phyloP scores from a whole-genome alignment of 164 flowering plant genomes.

The Taxillus chinensis region DNA sequence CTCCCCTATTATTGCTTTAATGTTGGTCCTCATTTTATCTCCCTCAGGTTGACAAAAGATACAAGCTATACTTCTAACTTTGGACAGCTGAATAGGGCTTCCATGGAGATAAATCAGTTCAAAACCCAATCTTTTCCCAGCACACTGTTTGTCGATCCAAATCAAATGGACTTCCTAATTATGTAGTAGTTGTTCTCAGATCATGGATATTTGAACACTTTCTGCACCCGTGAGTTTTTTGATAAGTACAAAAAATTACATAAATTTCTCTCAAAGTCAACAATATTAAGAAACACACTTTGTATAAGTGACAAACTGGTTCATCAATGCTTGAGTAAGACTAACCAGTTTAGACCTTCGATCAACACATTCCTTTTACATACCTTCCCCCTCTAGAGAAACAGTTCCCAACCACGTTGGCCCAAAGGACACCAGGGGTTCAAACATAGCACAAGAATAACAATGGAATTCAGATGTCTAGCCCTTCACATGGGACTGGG shows the following conservation, averaged over 20 bases:
- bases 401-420: background rate
- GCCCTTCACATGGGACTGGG: background rate
- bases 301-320: slow-evolving; percentile 25
- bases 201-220: slow-evolving; percentile 28
- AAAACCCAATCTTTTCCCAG: slow-evolving; percentile 4
- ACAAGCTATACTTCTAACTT: slow-evolving; percentile 16
- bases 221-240: slow-evolving; percentile 29
- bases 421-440: background rate
- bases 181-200: slow-evolving; percentile 20
- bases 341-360: slow-evolving; percentile 6
- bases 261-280: no score
- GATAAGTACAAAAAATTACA: no score
- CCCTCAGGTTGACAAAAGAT: slow-evolving; percentile 21
- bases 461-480: background rate
- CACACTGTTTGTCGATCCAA: slow-evolving; percentile 16
- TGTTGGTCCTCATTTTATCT: background rate
- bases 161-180: slow-evolving; percentile 27
- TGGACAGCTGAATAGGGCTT: slow-evolving; percentile 4
- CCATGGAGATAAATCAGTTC: slow-evolving; percentile 2
- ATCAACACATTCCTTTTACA: background rate
- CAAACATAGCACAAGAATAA: background rate
- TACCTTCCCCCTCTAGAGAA: background rate
- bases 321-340: slow-evolving; percentile 27
- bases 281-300: no score
- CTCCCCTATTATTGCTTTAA: no score